phyloP scores from a whole-genome alignment of 345 rosid genomes.

The Microthlaspi erraticum region DNA sequence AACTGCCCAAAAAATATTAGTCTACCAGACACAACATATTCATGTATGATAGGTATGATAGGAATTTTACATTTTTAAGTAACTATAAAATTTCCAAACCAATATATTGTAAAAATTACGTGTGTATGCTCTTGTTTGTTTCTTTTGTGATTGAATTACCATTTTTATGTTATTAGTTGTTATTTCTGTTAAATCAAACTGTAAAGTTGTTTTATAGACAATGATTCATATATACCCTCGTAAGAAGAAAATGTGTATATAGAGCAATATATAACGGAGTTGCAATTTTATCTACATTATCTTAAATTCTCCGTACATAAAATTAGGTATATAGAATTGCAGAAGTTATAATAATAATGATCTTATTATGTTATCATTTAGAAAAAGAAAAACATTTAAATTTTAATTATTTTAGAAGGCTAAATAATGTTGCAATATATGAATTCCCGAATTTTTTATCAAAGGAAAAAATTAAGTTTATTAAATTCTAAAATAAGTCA shows the following conservation, averaged over 20 bases:
- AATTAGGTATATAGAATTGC: conserved; percentile 13
- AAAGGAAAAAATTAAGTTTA: background rate
- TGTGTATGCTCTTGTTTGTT: background rate
- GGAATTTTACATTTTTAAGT: background rate
- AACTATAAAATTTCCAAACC: background rate
- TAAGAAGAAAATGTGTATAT: background rate
- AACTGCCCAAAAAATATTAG: background rate
- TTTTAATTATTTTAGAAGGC: conserved; percentile 1
- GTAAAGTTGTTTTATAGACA: conserved; percentile 3
- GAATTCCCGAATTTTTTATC: background rate
- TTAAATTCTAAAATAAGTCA: background rate
- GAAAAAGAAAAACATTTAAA: background rate
- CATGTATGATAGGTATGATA: background rate
- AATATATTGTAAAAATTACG: background rate
- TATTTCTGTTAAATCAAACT: background rate
- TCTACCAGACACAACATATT: background rate
- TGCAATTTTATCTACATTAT: conserved; percentile 8
- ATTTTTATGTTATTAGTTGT: background rate
- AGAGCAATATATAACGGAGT: background rate
- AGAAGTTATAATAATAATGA: background rate
- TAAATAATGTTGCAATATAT: background rate
- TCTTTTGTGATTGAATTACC: background rate
- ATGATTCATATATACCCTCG: conserved; percentile 12
- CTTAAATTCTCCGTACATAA: conserved; percentile 13
- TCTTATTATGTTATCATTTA: background rate